These are phyloP conservation scores for Lodderomyces margitis DNA, from an alignment of 1,139 yeast species.

Conservation along the genomic window DNA sequence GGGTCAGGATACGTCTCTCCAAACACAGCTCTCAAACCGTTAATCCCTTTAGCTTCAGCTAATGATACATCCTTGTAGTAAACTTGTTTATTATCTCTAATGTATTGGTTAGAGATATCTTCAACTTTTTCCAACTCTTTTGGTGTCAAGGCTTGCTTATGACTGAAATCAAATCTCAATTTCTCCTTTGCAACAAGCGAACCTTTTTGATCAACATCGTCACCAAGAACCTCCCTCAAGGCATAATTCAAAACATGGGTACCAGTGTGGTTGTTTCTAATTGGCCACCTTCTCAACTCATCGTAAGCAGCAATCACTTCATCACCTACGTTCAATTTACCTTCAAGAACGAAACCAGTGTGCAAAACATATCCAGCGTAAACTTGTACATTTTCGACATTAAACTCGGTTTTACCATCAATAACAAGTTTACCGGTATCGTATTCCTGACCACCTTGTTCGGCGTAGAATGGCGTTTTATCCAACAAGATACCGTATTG, in stretches of 20 bases:
- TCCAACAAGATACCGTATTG: conserved; percentile 82
- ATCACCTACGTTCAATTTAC: conserved; percentile 64
- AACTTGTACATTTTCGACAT: conserved; percentile 85
- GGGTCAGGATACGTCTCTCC: conserved; percentile 99
- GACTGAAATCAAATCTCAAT: conserved; percentile 92
- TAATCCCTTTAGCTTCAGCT: conserved; percentile 66
- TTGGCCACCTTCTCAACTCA: conserved; percentile 93
- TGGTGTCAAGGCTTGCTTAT: conserved; percentile 74
- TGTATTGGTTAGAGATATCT: conserved; percentile 65
- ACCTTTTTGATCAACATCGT: conserved; percentile 91
- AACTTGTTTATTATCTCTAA: conserved; percentile 68
- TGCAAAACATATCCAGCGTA: conserved; percentile 96
- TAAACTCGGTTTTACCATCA: conserved; percentile 84
- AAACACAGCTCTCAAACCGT: conserved; percentile 93
- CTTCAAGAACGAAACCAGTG: conserved; percentile 83
- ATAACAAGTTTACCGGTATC: conserved; percentile 92
- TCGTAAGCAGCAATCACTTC: conserved; percentile 83
- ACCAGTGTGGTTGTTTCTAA: conserved; percentile 97
- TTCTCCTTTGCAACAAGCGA: conserved; percentile 95
- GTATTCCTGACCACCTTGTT: conserved; percentile 98
- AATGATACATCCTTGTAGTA: conserved; percentile 82
- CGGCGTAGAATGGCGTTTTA: conserved; percentile 94
- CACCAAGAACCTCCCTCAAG: conserved; percentile 81
- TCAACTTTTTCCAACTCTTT: conserved; percentile 77
- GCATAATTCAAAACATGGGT: conserved; percentile 93